phyloP scores from a whole-genome alignment of 768 basidiomycete genomes.

The Ephemerocybe angulata region DNA sequence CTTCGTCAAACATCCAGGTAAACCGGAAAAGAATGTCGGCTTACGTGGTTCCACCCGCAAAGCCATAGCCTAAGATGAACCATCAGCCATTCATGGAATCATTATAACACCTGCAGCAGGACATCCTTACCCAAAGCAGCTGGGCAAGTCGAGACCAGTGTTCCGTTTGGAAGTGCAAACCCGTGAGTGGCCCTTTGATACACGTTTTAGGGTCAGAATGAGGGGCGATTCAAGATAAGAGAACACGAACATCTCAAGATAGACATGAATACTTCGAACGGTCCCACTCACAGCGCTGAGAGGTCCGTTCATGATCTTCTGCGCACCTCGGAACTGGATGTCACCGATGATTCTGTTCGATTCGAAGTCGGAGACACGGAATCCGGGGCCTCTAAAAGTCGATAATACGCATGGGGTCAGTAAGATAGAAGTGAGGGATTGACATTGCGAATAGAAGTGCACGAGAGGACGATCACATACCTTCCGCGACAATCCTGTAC shows the following conservation, averaged over 20 bases:
- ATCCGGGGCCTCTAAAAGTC: constrained; percentile 62
- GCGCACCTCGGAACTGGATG: constrained; percentile 66
- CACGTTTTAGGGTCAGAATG: background rate
- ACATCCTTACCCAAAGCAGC: constrained; percentile 61
- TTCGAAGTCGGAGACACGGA: constrained; percentile 69
- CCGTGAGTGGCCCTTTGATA: constrained; percentile 36
- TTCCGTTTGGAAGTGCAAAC: constrained; percentile 65
- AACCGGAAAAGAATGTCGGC: constrained; percentile 14
- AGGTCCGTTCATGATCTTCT: constrained; percentile 49
- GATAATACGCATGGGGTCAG: background rate
- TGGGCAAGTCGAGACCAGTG: constrained; percentile 68
- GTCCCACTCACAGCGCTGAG: constrained; percentile 51
- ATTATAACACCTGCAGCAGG: constrained; percentile 2
- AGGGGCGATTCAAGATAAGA: background rate
- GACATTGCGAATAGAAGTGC: background rate
- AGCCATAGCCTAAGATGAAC: constrained; percentile 53
- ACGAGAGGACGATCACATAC: constrained; percentile 28
- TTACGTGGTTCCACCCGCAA: constrained; percentile 80
- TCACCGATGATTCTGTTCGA: constrained; percentile 72
- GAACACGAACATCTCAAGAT: constrained; percentile 61
- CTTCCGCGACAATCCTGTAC: constrained; percentile 69
- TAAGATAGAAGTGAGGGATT: background rate
- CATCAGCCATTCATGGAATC: background rate
- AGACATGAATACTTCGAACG: constrained; percentile 68
- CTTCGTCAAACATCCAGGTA: background rate